Evolutionary conservation across 176 grass and related monocot species (phyloP), one percentile per base, ranked within the genome.

Genomic region (Bothriochloa decipiens): DNA sequence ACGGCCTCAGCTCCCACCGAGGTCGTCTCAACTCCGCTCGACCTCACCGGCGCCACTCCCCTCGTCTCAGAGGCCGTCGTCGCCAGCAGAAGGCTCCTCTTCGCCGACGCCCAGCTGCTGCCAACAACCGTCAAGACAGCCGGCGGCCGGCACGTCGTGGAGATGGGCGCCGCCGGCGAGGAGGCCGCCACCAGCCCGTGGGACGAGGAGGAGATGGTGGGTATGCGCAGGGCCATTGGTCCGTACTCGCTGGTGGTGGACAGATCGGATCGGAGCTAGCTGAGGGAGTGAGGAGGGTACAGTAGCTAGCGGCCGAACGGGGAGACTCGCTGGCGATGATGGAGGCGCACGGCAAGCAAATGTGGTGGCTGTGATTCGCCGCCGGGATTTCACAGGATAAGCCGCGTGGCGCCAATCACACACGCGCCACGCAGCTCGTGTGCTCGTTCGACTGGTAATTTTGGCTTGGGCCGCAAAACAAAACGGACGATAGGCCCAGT

Each of bases 181-280:
- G 89, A 33, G 10, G 62, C 75, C n/a, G n/a, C n/a, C n/a, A n/a
- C n/a, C 33, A 81, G 26, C 76, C 85, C 43, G 25, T 87, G 90
- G n/a, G 96, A 88, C 37, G 89, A 29, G 5, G 63, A 83, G 5
- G 63, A 83, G 57, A 96, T 76, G 70, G 89, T 76, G 70, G 89
- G 85, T 50, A 92, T 74, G 73, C 93, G 87, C 47, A 98, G 80
- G 55, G 93, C 96, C 96, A 96, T 96, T 81, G 63, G 60, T 26
- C n/a, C 23, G 62, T 65, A 58, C 53, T 58, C 53, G 20, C 57
- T 55, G 53, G 18, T 22, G 22, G 55, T n/a, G 20, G 20, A 58
- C 20, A 6, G 49, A 53, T 7, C 16, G 50, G 49, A 53, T 7
- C 16, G 50, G 7, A n/a, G 57, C 2, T 62, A 25, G 58, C 58